Base-by-base conservation (phyloP, 495 filamentous ascomycete species). In the Daldinia decipiens region DNA sequence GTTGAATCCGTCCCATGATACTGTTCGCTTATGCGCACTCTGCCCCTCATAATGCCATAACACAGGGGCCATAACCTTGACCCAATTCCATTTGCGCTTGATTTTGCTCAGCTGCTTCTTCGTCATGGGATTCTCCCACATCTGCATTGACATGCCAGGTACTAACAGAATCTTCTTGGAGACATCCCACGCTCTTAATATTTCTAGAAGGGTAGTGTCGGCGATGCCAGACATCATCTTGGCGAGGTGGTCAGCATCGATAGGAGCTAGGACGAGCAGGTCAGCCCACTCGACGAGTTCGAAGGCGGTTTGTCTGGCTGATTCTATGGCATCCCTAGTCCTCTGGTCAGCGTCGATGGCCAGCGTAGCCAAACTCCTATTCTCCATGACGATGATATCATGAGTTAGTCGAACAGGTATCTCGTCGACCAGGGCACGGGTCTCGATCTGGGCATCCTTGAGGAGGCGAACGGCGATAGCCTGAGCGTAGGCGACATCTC, bases 251-350 rank as follows among this genome's bases (percentile, higher is more conserved):
- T 93, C 91, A 38, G 92, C 91, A 73, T 93, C 90, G 58, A 97
- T 89, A n/a, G 93, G 92, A 15, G 91, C 92, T 12, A 95, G 85
- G 24, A 95, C 84, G 17, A 95, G 83, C 76, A 97, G 81, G 78
- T 95, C 91, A n/a, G 93, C 92, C 93, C 93, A 97, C 71, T 92
- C 88, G 67, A 90, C 90, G 31, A 93, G 85, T 70, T 93, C 90
- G 8, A 86, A 89, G 21, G 90, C 91, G 66, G 90, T 76, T 52
- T 80, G 79, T 57, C 79, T 79, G 34, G 76, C 81, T 15, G 75
- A 77, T 65, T 86, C 84, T 72, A 86, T 79, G 11, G 77, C 74
- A 29, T 81, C 79, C 31, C 73, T 71, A 12, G 78, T 74, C 27
- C 74, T 76, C 52, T 80, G 74, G 38, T 73, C 62, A 0, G 66